These are phyloP conservation scores for Aspergillus cejpii DNA, from an alignment of 2,329 filamentous ascomycete genomes.

Conservation along the genomic window DNA sequence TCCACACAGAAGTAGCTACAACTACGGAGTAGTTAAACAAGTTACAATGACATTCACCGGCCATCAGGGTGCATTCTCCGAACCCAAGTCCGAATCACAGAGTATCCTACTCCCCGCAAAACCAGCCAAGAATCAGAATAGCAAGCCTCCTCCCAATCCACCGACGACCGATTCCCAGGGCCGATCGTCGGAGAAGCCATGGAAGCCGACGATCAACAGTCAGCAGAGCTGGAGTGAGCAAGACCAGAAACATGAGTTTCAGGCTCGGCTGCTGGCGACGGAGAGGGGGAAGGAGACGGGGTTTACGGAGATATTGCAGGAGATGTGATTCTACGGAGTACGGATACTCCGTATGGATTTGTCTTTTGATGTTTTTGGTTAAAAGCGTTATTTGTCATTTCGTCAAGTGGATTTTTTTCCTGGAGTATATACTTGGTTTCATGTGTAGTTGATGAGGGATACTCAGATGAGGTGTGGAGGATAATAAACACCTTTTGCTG, in stretches of 20 bases:
- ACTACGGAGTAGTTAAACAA: too few relatives aligned
- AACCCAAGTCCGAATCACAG: conserved; percentile 7
- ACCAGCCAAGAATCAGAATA: not conserved
- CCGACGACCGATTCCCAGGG: not conserved
- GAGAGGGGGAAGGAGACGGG: conserved; percentile 47
- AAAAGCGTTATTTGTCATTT: too few relatives aligned
- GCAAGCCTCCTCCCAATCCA: not conserved
- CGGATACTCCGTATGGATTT: not conserved
- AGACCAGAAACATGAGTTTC: conserved; percentile 54
- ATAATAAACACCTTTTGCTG: too few relatives aligned
- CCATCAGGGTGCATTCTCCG: conserved; percentile 6
- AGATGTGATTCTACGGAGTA: not conserved
- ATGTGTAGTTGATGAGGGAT: too few relatives aligned
- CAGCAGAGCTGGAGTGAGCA: conserved; percentile 34
- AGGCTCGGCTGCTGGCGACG: conserved; percentile 34
- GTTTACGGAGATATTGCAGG: conserved; percentile 51
- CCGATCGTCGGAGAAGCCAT: conserved; percentile 15
- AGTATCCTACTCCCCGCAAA: conserved; percentile 6
- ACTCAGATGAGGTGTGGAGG: too few relatives aligned
- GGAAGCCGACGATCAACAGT: conserved; percentile 27
- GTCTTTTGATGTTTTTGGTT: not conserved
- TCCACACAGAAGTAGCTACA: too few relatives aligned
- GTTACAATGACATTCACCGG: conserved; percentile 9
- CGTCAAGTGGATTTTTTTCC: too few relatives aligned
- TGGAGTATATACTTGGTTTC: too few relatives aligned